These are phyloP conservation scores for Acorus calamus DNA, from an alignment of 106 monocot genomes.

Conservation along the genomic window DNA sequence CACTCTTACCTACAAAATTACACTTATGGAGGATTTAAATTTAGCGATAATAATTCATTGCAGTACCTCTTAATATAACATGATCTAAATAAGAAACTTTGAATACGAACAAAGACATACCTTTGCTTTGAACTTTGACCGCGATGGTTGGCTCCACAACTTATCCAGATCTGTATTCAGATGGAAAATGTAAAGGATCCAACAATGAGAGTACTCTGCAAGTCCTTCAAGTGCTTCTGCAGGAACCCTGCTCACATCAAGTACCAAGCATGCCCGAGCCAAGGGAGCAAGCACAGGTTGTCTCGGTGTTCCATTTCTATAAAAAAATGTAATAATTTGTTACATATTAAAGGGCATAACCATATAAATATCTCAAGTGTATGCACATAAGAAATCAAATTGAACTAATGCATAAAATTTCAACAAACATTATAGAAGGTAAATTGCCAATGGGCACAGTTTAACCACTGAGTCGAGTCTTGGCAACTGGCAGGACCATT, in stretches of 20 bases:
- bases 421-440: no score
- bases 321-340: neutral
- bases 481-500: no score
- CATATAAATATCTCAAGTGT: neutral
- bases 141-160: conserved; percentile 70
- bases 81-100: no score
- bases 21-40: neutral
- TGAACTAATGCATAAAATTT: no score
- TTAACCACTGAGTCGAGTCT: no score
- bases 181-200: conserved; percentile 93
- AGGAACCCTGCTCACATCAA: conserved; percentile 53
- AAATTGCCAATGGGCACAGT: no score
- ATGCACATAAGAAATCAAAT: neutral
- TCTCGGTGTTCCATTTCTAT: conserved; percentile 97
- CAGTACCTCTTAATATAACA: neutral
- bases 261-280: conserved; percentile 73
- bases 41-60: no score
- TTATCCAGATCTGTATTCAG: conserved; percentile 94
- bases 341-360: neutral
- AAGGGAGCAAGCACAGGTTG: conserved; percentile 84
- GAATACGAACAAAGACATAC: conserved; percentile 15
- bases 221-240: conserved; percentile 71
- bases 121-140: conserved; percentile 93
- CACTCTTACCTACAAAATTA: conserved; percentile 67
- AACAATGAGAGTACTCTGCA: conserved; percentile 77